A percentile compares a stretch with the other conserved stretches of the same genome.
These are phyloP conservation scores for Rhizomucor miehei DNA, from an alignment of 371 early-diverging fungal genomes.

Conservation along the genomic window DNA sequence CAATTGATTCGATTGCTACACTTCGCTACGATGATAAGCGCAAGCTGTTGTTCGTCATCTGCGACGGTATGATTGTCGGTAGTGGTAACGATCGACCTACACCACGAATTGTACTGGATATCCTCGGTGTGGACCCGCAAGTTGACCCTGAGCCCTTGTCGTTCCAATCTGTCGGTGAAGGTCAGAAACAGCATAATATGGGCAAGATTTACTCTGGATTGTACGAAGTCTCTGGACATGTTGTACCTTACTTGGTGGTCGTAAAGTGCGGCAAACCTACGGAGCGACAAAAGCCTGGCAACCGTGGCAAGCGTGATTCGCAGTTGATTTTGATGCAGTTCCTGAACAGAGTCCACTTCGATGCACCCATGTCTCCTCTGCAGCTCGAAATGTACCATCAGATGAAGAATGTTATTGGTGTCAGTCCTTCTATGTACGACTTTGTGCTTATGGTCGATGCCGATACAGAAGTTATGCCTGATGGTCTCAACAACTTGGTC, in stretches of 20 bases:
- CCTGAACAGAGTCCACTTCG: slow-evolving; percentile 94
- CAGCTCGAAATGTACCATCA: slow-evolving; percentile 93
- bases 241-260: slow-evolving; percentile 89
- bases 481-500: slow-evolving; percentile 86
- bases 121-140: slow-evolving; percentile 79
- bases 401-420: slow-evolving; percentile 90
- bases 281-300: slow-evolving; percentile 81
- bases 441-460: slow-evolving; percentile 94
- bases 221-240: slow-evolving; percentile 80
- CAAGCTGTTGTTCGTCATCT: slow-evolving; percentile 89
- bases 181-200: slow-evolving; percentile 83
- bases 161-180: slow-evolving; percentile 87
- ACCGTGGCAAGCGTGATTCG: slow-evolving; percentile 99
- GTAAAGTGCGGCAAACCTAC: slow-evolving; percentile 84
- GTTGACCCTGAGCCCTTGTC: slow-evolving; percentile 79
- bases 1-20: slow-evolving; percentile 91
- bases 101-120: slow-evolving; percentile 89
- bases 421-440: slow-evolving; percentile 85
- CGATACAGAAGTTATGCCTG: slow-evolving; percentile 87
- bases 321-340: slow-evolving; percentile 99
- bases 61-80: slow-evolving; percentile 89
- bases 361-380: slow-evolving; percentile 86
- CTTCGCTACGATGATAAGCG: slow-evolving; percentile 93
- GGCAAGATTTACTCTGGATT: slow-evolving; percentile 96
- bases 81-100: slow-evolving; percentile 94